A percentile compares a stretch with the other conserved stretches of the same genome.
These are phyloP conservation scores for Syncephalastrum racemosum DNA, from an alignment of 371 early-diverging fungal genomes.

Conservation along the genomic window DNA sequence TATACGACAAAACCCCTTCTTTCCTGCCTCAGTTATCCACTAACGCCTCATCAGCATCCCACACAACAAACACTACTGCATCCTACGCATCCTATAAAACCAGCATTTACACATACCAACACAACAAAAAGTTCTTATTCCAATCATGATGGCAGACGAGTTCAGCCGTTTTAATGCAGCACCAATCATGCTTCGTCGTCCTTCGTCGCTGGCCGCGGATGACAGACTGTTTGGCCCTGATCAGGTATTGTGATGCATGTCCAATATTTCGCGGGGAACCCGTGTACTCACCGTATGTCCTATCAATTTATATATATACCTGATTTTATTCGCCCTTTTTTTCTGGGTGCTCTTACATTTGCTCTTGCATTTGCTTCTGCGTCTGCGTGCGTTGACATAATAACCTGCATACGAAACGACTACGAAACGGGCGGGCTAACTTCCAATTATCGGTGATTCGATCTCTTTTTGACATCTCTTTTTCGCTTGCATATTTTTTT, in stretches of 20 bases:
- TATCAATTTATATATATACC: too few relatives aligned
- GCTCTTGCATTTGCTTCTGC: slow-evolving; percentile 1
- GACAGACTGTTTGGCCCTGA: slow-evolving; percentile 17
- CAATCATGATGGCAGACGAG: slow-evolving; percentile 29
- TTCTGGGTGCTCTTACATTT: slow-evolving; percentile 4
- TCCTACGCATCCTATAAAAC: not conserved
- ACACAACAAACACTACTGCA: slow-evolving; percentile 1
- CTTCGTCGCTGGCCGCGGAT: slow-evolving; percentile 29
- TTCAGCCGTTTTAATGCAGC: slow-evolving; percentile 31
- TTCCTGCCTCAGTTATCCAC: too few relatives aligned
- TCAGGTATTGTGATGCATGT: slow-evolving; percentile 2
- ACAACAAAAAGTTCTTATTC: slow-evolving; percentile 2
- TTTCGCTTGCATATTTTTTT: slow-evolving; percentile 12
- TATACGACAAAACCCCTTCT: too few relatives aligned
- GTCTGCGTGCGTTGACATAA: not conserved
- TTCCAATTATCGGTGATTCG: slow-evolving; percentile 7
- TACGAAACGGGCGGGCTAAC: slow-evolving; percentile 8
- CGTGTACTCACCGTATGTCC: slow-evolving; percentile 5
- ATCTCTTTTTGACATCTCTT: slow-evolving; percentile 12
- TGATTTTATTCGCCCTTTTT: slow-evolving; percentile 7
- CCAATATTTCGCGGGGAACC: not conserved
- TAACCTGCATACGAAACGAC: slow-evolving; percentile 5
- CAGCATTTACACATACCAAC: not conserved
- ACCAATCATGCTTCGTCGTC: slow-evolving; percentile 29
- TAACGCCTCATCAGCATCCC: slow-evolving; percentile 2